A percentile compares a stretch with the other conserved stretches of the same genome.
These are phyloP conservation scores for Debaryomyces maramus DNA, from an alignment of 805 yeast genomes.

Conservation along the genomic window DNA sequence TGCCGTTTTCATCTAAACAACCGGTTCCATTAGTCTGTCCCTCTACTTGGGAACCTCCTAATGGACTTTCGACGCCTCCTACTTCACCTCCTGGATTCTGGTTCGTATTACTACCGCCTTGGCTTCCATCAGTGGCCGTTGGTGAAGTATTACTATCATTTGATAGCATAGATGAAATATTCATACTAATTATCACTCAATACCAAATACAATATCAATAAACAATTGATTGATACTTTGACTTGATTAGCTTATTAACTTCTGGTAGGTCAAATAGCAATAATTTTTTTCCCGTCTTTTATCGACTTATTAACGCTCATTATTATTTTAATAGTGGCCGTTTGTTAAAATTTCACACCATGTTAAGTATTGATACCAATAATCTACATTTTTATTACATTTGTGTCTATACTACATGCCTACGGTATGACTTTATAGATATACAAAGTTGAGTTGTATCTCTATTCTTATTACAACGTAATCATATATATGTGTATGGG, in stretches of 20 bases:
- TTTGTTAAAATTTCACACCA: constrained; percentile 3
- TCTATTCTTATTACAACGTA: too few relatives aligned
- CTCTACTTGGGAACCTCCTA: not conserved
- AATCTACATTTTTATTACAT: not conserved
- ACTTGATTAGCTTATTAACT: not conserved
- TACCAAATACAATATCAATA: not conserved
- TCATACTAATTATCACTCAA: constrained; percentile 19
- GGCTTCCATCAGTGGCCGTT: constrained; percentile 5
- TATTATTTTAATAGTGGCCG: constrained; percentile 1
- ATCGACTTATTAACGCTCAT: constrained; percentile 4
- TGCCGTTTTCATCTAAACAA: not conserved
- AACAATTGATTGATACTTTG: constrained; percentile 1
- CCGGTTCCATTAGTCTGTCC: not conserved
- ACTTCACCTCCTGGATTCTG: not conserved
- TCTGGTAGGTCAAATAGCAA: constrained; percentile 2
- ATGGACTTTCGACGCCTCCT: not conserved
- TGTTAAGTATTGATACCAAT: not conserved
- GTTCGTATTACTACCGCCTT: constrained; percentile 2
- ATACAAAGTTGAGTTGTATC: too few relatives aligned
- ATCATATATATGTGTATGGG: too few relatives aligned
- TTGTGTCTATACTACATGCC: too few relatives aligned
- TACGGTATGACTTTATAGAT: too few relatives aligned
- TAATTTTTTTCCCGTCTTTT: constrained; percentile 5
- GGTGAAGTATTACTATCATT: constrained; percentile 19
- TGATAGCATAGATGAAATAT: constrained; percentile 38